Percentiles rank a stretch among this genome's conserved stretches.
phyloP scores from a whole-genome alignment of 805 yeast genomes.

The Saccharomycodes ludwigii region DNA sequence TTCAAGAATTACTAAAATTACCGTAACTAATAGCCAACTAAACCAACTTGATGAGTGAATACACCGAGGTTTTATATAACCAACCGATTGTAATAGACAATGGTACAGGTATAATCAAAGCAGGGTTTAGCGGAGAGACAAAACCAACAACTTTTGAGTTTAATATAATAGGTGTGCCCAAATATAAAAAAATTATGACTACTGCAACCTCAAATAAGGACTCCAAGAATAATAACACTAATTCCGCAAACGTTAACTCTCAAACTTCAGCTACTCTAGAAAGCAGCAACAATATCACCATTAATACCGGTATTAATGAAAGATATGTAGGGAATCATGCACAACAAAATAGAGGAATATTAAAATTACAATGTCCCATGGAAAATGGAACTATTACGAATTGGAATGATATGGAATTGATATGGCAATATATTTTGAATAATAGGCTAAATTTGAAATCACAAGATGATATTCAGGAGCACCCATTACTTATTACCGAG shows the following conservation, averaged over 20 bases:
- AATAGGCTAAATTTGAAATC: slow-evolving; percentile 41
- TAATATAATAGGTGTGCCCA: slow-evolving; percentile 67
- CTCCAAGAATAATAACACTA: no score
- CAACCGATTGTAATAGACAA: slow-evolving; percentile 73
- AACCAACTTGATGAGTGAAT: no score
- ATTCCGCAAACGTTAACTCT: no score
- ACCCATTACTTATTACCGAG: slow-evolving; percentile 79
- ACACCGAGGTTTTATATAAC: slow-evolving; percentile 29
- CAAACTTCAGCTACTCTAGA: no score
- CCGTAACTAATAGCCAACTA: no score
- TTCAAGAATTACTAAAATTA: no score
- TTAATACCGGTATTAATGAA: no score
- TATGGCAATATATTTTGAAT: slow-evolving; percentile 62
- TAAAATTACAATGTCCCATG: slow-evolving; percentile 59
- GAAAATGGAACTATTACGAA: slow-evolving; percentile 66
- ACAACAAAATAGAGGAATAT: slow-evolving; percentile 64
- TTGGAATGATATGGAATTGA: slow-evolving; percentile 78
- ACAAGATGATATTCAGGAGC: slow-evolving; percentile 62
- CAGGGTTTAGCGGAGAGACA: slow-evolving; percentile 91
- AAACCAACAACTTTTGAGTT: slow-evolving; percentile 57
- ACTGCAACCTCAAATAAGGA: slow-evolving; percentile 47
- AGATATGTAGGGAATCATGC: slow-evolving; percentile 73
- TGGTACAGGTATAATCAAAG: slow-evolving; percentile 76
- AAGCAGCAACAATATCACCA: no score
- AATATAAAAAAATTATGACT: slow-evolving; percentile 75